Evolutionary conservation across 108 stramenopile genomes (phyloP), one percentile per base, ranked within the genome.

Genomic region (Halocafeteria seosinensis): DNA sequence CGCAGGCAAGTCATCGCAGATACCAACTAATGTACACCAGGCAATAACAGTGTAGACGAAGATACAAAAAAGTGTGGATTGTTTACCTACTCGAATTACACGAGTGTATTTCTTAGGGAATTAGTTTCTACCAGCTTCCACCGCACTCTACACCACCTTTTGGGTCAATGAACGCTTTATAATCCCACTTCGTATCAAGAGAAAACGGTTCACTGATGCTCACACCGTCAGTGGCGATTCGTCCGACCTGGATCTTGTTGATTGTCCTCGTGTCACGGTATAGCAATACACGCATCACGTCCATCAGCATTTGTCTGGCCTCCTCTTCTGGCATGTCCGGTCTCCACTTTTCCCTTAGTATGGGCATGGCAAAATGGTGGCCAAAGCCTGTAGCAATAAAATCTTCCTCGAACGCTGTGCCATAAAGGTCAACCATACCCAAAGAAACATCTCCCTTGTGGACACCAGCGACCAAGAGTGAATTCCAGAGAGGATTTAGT

Each of bases 401-500:
- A 66, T 91, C 83, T 73, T 91, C 93, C 65, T 88, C 85, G 51
- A 88, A 88, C 21, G 91, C 86, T 3, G 94, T 95, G 42, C 96
- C 96, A 61, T 94, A 86, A 75, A 88, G 84, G 77, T 98, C 94
- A 13, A 95, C 85, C 35, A 75, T 77, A 3, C 96, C 96, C 62
- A 98, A 85, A 68, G 95, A 65, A 67, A 73, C 63, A 71, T 28
- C 57, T 31, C 69, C 66, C 25, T 84, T 67, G 52, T 64, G 13
- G 37, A 62, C 82, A 23, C 92, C 92, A 0, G 88, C 92, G 32
- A 94, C 84, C 24, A 94, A 78, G 17, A 98, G 61, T 64, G 89
- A 83, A 75, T 95, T 98, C 96, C 96, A 98, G 50, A 88, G 79
- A n/a, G 96, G 96, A 77, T 98, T 91, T 77, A 91, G 84, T 65